Percentiles rank a stretch among this genome's conserved stretches.
phyloP scores from a whole-genome alignment of 345 rosid genomes.

The Hevea brasiliensis region DNA sequence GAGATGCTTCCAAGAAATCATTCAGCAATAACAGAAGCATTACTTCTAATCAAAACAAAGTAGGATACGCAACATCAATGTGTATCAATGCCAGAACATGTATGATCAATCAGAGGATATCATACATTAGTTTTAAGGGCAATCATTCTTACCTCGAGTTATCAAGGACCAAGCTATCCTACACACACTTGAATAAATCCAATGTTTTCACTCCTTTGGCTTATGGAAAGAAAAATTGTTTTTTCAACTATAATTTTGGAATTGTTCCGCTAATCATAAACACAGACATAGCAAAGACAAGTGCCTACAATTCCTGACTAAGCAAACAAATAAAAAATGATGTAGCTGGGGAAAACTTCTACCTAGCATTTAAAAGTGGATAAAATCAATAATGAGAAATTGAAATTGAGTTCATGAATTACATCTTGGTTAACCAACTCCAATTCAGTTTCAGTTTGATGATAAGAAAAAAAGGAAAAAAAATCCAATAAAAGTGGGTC shows the following conservation, averaged over 20 bases:
- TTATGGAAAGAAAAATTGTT: not conserved
- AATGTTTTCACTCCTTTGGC: not conserved
- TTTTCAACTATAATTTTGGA: not conserved
- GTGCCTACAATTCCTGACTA: not conserved
- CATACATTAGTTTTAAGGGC: too few species aligned
- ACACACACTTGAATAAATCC: not conserved
- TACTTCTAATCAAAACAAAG: not conserved
- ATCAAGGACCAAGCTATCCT: not conserved
- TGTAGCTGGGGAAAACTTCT: not conserved
- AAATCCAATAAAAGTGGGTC: constrained; percentile 34
- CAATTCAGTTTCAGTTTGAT: constrained; percentile 4
- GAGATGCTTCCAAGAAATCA: not conserved
- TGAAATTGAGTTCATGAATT: not conserved
- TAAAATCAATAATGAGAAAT: not conserved
- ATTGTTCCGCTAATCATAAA: not conserved
- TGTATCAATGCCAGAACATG: not conserved
- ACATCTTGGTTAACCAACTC: not conserved
- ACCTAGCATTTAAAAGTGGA: not conserved
- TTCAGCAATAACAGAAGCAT: not conserved
- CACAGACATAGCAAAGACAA: not conserved
- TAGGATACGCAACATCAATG: not conserved
- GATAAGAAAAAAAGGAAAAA: not conserved
- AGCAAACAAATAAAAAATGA: not conserved
- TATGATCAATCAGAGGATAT: not conserved
- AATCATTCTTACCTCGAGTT: not conserved